Evolutionary conservation across 371 early-diverging fungal genomes (phyloP).

Genomic region (Saksenaea vasiformis): DNA sequence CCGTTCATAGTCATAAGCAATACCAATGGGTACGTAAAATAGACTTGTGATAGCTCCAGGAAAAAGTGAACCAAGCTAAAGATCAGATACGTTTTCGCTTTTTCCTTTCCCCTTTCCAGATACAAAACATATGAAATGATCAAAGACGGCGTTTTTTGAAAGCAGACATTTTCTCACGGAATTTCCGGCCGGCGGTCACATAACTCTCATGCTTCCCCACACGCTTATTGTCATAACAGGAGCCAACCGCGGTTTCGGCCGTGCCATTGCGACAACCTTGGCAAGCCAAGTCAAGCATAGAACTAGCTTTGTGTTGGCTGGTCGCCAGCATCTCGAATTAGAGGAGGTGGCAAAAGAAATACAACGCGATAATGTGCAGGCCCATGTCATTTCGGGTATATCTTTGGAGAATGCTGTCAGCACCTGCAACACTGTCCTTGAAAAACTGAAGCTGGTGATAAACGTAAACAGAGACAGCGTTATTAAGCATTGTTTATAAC

Average conservation of each 20-base stretch:
- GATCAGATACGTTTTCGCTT: too few relatives aligned
- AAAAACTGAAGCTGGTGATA: conserved; percentile 9
- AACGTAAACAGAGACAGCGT: not conserved
- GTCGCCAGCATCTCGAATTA: conserved; percentile 40
- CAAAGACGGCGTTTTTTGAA: too few relatives aligned
- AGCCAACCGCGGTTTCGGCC: conserved; percentile 83
- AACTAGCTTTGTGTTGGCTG: conserved; percentile 56
- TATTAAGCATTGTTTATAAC: not conserved
- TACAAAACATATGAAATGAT: too few relatives aligned
- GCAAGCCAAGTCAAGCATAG: conserved; percentile 22
- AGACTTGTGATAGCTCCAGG: too few relatives aligned
- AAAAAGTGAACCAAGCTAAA: too few relatives aligned
- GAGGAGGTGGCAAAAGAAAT: conserved; percentile 18
- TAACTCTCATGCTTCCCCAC: conserved; percentile 9
- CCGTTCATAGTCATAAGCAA: too few relatives aligned
- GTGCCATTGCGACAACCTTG: conserved; percentile 53
- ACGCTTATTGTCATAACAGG: conserved; percentile 77
- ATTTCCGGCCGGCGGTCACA: too few relatives aligned
- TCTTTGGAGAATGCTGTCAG: conserved; percentile 20
- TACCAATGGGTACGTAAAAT: too few relatives aligned
- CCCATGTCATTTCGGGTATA: conserved; percentile 18
- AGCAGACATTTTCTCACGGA: too few relatives aligned
- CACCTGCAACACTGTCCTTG: conserved; percentile 19
- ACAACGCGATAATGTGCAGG: not conserved
- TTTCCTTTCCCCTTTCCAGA: too few relatives aligned